Base-by-base conservation (phyloP, 768 basidiomycete species). In the Mycena haematopus region DNA sequence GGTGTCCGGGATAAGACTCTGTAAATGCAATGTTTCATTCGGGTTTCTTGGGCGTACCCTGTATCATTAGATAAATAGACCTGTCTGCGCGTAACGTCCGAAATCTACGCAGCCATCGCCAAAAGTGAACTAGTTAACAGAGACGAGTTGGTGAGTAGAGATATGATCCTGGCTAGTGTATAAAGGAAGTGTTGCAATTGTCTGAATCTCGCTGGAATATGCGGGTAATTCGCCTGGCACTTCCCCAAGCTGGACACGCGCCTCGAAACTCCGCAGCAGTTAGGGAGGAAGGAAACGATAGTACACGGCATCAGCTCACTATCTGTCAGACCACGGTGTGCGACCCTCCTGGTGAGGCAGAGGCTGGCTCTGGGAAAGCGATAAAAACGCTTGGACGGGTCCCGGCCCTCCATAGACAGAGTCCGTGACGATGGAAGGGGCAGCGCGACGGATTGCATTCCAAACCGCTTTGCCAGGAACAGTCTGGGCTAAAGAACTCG, bases 371-470 rank as follows among this genome's bases (percentile, higher is more conserved):
- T 68, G 63, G 19, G 52, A 13, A 8, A 1, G n/a, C 25, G 55
- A 53, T 27, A 64, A 40, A 44, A 65, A 65, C 10, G 31, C 17
- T 1, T 65, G 56, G 0, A 62, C 60, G 7, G 66, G 60, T 1
- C 63, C 63, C 2, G 66, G 66, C 13, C 66, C 66, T n/a, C 66
- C 66, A 42, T 68, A 65, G 6, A 56, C 46, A n/a, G 52, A 35
- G 33, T 65, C 63, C 6, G 21, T 3, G 45, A 24, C 11, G 33
- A 46, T 19, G 22, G 64, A 47, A n/a, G 63, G 42, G 24, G 58
- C 25, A 2, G 38, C 45, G 8, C 66, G 66, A 24, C 66, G 66
- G 19, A 68, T 17, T 27, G 47, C 31, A 22, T 68, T 68, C 60
- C 66, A 65, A n/a, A 50, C 52, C 15, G 44, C 56, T 42, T 49